These are phyloP conservation scores for Globisporangium nagaii DNA, from an alignment of 352 stramenopile species.

Conservation along the genomic window DNA sequence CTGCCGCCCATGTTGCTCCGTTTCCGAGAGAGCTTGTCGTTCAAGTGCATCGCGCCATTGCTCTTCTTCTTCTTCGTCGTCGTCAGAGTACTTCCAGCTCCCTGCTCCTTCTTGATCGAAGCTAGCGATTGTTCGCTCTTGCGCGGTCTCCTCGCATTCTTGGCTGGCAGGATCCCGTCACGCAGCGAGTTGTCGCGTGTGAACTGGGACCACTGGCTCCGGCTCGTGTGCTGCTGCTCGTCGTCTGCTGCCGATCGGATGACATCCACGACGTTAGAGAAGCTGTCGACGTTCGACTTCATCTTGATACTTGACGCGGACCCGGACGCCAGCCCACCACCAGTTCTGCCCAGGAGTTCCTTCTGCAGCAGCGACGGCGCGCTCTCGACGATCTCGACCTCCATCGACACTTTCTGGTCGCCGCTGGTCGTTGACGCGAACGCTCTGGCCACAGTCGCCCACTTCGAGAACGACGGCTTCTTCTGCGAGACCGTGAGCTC, in stretches of 20 bases:
- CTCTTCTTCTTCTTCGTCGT: constrained; percentile 2
- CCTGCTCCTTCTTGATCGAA: background rate
- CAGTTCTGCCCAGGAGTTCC: constrained; percentile 6
- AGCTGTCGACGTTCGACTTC: constrained; percentile 45
- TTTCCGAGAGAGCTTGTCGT: constrained; percentile 16
- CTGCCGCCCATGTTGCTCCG: background rate
- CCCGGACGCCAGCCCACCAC: background rate
- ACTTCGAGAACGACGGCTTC: constrained; percentile 35
- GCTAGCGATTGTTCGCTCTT: no score
- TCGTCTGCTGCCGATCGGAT: background rate
- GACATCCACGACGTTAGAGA: constrained; percentile 27
- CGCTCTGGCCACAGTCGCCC: constrained; percentile 27
- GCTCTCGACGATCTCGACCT: constrained; percentile 19
- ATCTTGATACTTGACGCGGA: constrained; percentile 9
- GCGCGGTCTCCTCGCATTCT: background rate
- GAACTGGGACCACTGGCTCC: constrained; percentile 2
- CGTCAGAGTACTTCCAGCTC: no score
- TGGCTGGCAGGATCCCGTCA: background rate
- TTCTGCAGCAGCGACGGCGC: constrained; percentile 6
- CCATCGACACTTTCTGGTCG: constrained; percentile 18
- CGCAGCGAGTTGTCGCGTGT: background rate
- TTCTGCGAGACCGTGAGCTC: constrained; percentile 16
- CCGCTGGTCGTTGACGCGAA: constrained; percentile 13
- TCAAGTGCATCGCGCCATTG: constrained; percentile 3
- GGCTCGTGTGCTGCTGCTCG: background rate